These are phyloP conservation scores for Hygrophila difformis DNA, from an alignment of 257 asterid genomes.

Conservation along the genomic window DNA sequence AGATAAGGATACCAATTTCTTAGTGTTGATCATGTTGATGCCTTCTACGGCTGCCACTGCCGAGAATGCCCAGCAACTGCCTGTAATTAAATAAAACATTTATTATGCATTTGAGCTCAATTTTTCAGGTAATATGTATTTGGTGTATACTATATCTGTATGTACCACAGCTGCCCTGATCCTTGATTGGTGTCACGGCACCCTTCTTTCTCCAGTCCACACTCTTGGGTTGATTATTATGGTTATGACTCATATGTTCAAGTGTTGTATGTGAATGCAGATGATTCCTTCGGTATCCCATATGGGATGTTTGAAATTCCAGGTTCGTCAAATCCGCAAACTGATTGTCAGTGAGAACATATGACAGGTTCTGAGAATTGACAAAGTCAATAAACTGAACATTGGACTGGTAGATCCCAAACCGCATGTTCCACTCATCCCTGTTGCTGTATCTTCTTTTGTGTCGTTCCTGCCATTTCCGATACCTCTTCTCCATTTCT, in stretches of 20 bases:
- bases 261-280: neutral
- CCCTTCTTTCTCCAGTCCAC: conserved; percentile 60
- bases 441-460: conserved; percentile 23
- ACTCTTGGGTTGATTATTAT: conserved; percentile 18
- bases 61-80: conserved; percentile 81
- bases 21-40: conserved; percentile 51
- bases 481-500: conserved; percentile 29
- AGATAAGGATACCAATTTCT: conserved; percentile 47
- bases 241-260: neutral
- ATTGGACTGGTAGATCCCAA: conserved; percentile 48
- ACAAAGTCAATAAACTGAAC: conserved; percentile 31
- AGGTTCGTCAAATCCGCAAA: conserved; percentile 64
- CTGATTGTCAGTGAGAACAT: conserved; percentile 41
- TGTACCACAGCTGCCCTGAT: conserved; percentile 57
- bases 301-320: conserved; percentile 42
- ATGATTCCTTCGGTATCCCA: conserved; percentile 29
- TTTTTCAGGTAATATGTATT: neutral
- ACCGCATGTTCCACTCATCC: conserved; percentile 50
- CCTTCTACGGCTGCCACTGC: conserved; percentile 69
- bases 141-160: neutral
- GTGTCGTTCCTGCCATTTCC: conserved; percentile 34
- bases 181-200: conserved; percentile 54
- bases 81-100: conserved; percentile 23
- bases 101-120: neutral
- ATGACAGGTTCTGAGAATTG: conserved; percentile 54